Evolutionary conservation across 179 eudicot species (phyloP).

Genomic region (Drosera spatulata): DNA sequence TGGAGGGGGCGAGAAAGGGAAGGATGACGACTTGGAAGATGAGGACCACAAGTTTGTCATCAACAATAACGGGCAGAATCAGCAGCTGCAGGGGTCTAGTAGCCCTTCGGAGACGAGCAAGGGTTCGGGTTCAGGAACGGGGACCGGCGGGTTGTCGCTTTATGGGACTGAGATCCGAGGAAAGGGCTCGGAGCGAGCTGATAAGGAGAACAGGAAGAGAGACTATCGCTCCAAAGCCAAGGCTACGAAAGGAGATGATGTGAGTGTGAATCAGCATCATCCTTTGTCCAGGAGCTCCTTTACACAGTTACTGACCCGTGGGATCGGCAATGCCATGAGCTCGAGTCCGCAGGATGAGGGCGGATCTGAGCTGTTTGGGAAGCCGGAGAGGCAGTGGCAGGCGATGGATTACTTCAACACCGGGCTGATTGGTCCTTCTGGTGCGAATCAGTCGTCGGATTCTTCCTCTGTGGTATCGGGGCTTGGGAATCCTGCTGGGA

Average conservation of each 20-base stretch:
- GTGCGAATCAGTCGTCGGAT: constrained; percentile 5
- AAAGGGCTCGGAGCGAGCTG: constrained; percentile 55
- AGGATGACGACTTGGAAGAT: constrained; percentile 16
- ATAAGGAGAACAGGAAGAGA: constrained; percentile 58
- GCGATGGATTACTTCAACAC: constrained; percentile 59
- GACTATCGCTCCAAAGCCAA: constrained; percentile 8
- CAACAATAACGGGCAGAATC: neutral
- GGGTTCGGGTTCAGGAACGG: constrained; percentile 31
- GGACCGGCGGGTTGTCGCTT: constrained; percentile 44
- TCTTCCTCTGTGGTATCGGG: constrained; percentile 11
- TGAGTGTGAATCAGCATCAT: constrained; percentile 10
- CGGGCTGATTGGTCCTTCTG: constrained; percentile 19
- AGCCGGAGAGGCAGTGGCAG: constrained; percentile 15
- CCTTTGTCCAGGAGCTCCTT: constrained; percentile 37
- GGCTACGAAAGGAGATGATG: neutral
- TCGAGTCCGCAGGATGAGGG: constrained; percentile 10
- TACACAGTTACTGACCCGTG: constrained; percentile 68
- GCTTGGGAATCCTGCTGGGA: constrained; percentile 27
- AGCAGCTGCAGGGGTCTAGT: constrained; percentile 27
- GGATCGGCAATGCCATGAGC: constrained; percentile 23
- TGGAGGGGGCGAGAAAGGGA: constrained; percentile 18
- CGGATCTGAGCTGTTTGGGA: neutral
- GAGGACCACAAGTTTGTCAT: constrained; percentile 6
- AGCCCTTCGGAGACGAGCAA: constrained; percentile 80
- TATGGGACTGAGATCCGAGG: constrained; percentile 64